These are phyloP conservation scores for Cladobotryum protrusum DNA, from an alignment of 2,329 filamentous ascomycete genomes.

Conservation along the genomic window DNA sequence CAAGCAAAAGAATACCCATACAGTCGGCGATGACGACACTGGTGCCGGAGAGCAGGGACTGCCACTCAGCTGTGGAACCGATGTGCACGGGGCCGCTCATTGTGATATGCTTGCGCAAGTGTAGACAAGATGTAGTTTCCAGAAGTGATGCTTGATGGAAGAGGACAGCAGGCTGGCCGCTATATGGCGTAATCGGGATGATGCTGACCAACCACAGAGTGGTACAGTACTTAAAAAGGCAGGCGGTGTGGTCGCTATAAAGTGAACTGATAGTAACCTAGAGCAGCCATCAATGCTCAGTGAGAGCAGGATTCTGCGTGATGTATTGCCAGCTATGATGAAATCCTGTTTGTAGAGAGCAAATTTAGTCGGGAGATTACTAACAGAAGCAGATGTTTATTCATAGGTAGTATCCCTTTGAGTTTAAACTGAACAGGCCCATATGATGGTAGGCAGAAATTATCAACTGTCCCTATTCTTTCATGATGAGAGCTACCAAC, in stretches of 20 bases:
- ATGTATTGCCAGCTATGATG: too few relatives aligned
- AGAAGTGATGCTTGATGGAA: constrained; percentile 2
- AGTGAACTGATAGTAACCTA: too few relatives aligned
- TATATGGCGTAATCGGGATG: constrained; percentile 2
- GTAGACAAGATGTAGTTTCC: not conserved
- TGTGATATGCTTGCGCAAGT: constrained; percentile 9
- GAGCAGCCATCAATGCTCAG: too few relatives aligned
- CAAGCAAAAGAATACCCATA: constrained; percentile 38
- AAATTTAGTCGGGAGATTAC: too few relatives aligned
- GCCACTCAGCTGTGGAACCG: constrained; percentile 64
- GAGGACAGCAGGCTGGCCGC: not conserved
- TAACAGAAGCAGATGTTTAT: too few relatives aligned
- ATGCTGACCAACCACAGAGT: constrained; percentile 17
- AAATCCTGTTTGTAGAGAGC: too few relatives aligned
- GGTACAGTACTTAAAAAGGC: constrained; percentile 10
- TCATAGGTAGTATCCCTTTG: too few relatives aligned
- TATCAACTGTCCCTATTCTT: too few relatives aligned
- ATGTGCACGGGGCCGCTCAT: constrained; percentile 51
- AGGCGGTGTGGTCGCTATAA: constrained; percentile 14
- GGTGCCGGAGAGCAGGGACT: constrained; percentile 62
- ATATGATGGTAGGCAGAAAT: too few relatives aligned
- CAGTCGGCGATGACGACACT: constrained; percentile 85
- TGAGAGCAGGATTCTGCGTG: too few relatives aligned
- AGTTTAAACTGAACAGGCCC: too few relatives aligned
- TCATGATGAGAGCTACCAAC: too few relatives aligned